These are phyloP conservation scores for Claviceps purpurea DNA, from an alignment of 2,329 filamentous ascomycete genomes.

Conservation along the genomic window DNA sequence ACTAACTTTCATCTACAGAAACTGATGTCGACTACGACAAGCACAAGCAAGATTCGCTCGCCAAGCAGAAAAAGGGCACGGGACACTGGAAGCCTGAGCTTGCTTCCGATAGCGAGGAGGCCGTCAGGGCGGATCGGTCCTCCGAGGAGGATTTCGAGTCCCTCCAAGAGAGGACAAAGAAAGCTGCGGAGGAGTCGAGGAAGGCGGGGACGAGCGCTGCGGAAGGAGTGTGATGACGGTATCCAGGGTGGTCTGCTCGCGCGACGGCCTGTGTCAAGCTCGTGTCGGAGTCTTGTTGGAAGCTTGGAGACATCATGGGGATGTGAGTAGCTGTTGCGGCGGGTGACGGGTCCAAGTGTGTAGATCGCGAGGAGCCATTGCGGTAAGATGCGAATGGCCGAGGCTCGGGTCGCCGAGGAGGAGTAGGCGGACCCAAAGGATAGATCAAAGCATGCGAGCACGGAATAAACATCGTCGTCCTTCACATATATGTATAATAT, in stretches of 20 bases:
- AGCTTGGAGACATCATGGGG: too few species aligned
- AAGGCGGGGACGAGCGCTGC: conserved; percentile 36
- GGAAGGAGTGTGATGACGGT: conserved; percentile 24
- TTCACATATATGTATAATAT: too few species aligned
- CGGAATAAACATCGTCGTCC: too few species aligned
- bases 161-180: conserved; percentile 48
- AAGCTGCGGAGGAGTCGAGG: conserved; percentile 29
- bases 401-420: too few species aligned
- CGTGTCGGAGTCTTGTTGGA: too few species aligned
- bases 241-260: not conserved
- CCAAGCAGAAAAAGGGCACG: conserved; percentile 56
- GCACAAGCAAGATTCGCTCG: conserved; percentile 46
- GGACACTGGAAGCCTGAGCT: conserved; percentile 67
- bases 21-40: conserved; percentile 33
- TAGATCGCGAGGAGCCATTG: too few species aligned
- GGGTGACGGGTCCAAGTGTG: too few species aligned
- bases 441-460: too few species aligned
- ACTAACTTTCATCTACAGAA: conserved; percentile 10
- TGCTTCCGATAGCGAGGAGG: conserved; percentile 67
- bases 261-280: too few species aligned
- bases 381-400: too few species aligned
- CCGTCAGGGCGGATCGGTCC: conserved; percentile 52
- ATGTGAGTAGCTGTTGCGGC: too few species aligned
- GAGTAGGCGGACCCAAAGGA: too few species aligned
- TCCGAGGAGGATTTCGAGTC: conserved; percentile 25